Conservation (phyloP, 2,329 filamentous ascomycete genomes). For the Cercospora sp. region DNA sequence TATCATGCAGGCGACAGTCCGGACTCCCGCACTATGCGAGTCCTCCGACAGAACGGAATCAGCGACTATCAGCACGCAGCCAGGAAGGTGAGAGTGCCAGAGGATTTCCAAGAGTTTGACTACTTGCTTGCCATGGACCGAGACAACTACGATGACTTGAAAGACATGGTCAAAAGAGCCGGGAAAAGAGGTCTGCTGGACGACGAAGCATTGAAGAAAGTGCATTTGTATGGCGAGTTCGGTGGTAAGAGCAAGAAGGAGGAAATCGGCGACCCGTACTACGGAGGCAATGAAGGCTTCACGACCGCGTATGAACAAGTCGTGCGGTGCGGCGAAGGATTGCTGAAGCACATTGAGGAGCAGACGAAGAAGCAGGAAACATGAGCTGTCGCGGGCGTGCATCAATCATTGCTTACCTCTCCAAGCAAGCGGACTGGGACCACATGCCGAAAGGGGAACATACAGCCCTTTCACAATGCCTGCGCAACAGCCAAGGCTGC, state of each 20-base stretch:
- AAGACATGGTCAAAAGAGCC: conserved; percentile 57
- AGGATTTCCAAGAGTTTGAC: conserved; percentile 83
- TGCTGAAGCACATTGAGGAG: conserved; percentile 62
- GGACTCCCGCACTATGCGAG: conserved; percentile 80
- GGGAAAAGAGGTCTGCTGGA: conserved; percentile 45
- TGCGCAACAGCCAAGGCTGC: background rate
- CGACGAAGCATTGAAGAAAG: conserved; percentile 37
- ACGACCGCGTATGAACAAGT: conserved; percentile 84
- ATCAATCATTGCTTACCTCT: background rate
- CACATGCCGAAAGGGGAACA: background rate
- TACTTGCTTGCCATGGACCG: conserved; percentile 95
- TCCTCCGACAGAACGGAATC: conserved; percentile 67
- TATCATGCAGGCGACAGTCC: conserved; percentile 79
- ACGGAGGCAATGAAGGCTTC: conserved; percentile 81
- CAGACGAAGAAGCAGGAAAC: conserved; percentile 27
- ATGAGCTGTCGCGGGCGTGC: background rate
- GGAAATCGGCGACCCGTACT: conserved; percentile 83
- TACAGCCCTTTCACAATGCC: background rate
- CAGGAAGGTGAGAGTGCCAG: conserved; percentile 64
- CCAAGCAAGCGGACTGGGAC: background rate
- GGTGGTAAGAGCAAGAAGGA: conserved; percentile 60
- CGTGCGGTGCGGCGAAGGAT: conserved; percentile 71
- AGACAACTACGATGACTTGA: conserved; percentile 72
- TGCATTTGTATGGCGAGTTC: conserved; percentile 77
- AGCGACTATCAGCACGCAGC: conserved; percentile 74